Evolutionary conservation across 2,329 filamentous ascomycete species (phyloP).

Genomic region (Diaporthe ampelina): DNA sequence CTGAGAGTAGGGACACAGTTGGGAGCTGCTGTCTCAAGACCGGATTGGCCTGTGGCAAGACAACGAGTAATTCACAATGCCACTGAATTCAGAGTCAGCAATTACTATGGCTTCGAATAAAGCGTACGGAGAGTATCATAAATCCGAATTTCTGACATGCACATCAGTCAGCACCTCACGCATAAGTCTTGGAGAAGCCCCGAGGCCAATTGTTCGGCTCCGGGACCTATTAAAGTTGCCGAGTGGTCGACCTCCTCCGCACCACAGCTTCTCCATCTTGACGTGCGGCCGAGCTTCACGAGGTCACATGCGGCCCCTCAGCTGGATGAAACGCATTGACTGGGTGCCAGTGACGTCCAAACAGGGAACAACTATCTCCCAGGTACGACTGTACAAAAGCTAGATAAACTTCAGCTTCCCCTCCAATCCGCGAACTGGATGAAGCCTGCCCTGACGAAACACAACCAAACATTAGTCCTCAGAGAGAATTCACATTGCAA

Average conservation of each 20-base stretch:
- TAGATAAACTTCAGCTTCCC: neutral
- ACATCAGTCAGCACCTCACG: neutral
- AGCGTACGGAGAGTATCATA: neutral
- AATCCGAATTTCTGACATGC: slow-evolving; percentile 18
- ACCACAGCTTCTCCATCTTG: slow-evolving; percentile 6
- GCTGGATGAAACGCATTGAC: slow-evolving; percentile 11
- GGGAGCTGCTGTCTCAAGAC: neutral
- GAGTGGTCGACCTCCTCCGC: slow-evolving; percentile 16
- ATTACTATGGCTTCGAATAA: too few relatives aligned
- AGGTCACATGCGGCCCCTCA: slow-evolving; percentile 19
- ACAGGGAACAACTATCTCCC: slow-evolving; percentile 19
- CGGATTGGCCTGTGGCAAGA: neutral
- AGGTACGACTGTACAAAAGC: neutral
- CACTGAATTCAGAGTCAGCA: neutral
- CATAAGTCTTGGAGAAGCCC: slow-evolving; percentile 1
- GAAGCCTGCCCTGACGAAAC: too few relatives aligned
- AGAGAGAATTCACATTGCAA: neutral
- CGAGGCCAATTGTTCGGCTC: neutral
- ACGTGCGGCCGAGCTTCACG: slow-evolving; percentile 19
- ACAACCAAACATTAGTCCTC: neutral
- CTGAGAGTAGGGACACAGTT: neutral
- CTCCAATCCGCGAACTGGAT: neutral
- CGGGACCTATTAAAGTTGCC: slow-evolving; percentile 25
- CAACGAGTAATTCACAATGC: neutral
- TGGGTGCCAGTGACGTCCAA: neutral